Conservation (phyloP, 257 asterid genomes). For the Nicotiana attenuata region DNA sequence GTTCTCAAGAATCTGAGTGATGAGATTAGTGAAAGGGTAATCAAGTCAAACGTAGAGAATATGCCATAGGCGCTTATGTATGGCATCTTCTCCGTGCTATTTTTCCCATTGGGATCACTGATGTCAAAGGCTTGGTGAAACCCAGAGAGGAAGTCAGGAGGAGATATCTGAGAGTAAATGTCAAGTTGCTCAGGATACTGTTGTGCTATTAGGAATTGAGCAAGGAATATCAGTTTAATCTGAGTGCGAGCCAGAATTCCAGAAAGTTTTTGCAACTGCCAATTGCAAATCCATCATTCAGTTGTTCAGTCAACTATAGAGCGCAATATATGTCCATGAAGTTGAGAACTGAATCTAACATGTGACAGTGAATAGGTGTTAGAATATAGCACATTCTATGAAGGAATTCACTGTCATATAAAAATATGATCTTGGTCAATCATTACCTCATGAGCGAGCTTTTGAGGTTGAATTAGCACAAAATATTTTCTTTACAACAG, state of each 20-base stretch:
- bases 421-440: not conserved
- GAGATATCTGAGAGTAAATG: not conserved
- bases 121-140: not conserved
- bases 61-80: not conserved
- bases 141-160: not conserved
- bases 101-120: not conserved
- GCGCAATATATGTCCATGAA: not conserved
- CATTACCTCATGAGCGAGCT: not conserved
- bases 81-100: not conserved
- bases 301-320: not conserved
- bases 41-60: conserved; percentile 27
- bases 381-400: not conserved
- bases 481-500: no score
- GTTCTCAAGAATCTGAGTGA: conserved; percentile 38
- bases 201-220: not conserved
- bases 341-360: not conserved
- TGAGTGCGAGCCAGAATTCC: not conserved
- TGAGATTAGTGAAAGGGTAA: conserved; percentile 31
- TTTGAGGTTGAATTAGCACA: no score
- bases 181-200: not conserved
- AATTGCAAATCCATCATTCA: not conserved
- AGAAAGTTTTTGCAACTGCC: not conserved
- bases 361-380: not conserved
- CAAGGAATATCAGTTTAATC: not conserved
- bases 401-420: not conserved